Evolutionary conservation across 257 asterid genomes (phyloP), one percentile per base, ranked within the genome.

Genomic region (Nicotiana tomentosiformis): DNA sequence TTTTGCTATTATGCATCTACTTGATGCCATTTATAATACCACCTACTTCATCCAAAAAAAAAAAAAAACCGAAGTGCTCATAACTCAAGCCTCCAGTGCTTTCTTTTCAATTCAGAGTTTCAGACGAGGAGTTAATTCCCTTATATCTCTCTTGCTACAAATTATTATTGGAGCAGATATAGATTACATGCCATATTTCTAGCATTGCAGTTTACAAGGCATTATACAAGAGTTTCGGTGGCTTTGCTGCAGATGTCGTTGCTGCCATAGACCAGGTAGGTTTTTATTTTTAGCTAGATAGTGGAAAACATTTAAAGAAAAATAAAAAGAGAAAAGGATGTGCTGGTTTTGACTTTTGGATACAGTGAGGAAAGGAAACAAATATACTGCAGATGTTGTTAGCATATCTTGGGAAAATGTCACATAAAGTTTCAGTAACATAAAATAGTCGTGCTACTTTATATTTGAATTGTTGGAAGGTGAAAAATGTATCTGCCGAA

Each of bases 201-300:
- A 96, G 98, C 84, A 82, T 96, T 90, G 98, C 99, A 83, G 93
- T 96, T 77, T 96, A 96, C 82, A 96, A 96, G 90, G 98, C 99
- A 65, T 83, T 96, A 80, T 96, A 96, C 93, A 96, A 94, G 93
- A 96, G 99, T 86, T 94, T 96, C 77, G 99, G 99, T 84, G 99
- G 99, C 84, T 96, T 96, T 82, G 99, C 99, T 83, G 99, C 99
- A 33, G 99, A 96, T 80, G 98, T 96, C 49, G 98, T 96, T 87
- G 98, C 99, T 78, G 98, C 99, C 83, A 93, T 96, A 84, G 99
- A 96, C 87, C 98, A 94, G 98, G 98, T 93, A 90, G 67, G 17
- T 65, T 23, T 43, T 74, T 15, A 23, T 49, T 46, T 72, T 72
- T 72, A 33, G 61, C 79, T 72, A 46, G 79, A 46, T 11, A 46